Evolutionary conservation across 2,329 filamentous ascomycete genomes (phyloP).

Genomic region (Xenoacremonium recifei): DNA sequence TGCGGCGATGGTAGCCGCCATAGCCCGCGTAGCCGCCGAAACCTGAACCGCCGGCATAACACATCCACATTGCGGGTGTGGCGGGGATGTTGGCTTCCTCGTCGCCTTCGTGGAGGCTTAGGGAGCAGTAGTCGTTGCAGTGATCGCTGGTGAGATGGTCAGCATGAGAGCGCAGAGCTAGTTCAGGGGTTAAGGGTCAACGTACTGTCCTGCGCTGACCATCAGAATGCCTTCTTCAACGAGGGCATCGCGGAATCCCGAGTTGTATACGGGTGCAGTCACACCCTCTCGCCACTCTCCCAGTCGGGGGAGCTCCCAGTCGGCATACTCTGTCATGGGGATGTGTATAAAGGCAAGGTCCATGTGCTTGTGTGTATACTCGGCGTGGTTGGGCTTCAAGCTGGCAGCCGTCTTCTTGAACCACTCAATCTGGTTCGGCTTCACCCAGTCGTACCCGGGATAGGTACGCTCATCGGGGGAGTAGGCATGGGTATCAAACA

Average conservation of each 20-base stretch:
- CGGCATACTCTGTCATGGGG: slow-evolving; percentile 83
- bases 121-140: slow-evolving; percentile 92
- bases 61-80: slow-evolving; percentile 90
- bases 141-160: slow-evolving; percentile 64
- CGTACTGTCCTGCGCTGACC: slow-evolving; percentile 88
- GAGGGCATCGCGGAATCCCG: slow-evolving; percentile 87
- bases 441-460: slow-evolving; percentile 97
- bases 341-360: slow-evolving; percentile 98
- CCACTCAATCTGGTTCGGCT: slow-evolving; percentile 91
- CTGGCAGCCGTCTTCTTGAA: slow-evolving; percentile 76
- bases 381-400: slow-evolving; percentile 73
- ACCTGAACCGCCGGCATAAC: slow-evolving; percentile 87
- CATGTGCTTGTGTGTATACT: slow-evolving; percentile 91
- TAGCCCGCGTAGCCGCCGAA: slow-evolving; percentile 97
- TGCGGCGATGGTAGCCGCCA: slow-evolving; percentile 75
- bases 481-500: slow-evolving; percentile 91
- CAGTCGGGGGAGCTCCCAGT: slow-evolving; percentile 53
- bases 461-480: slow-evolving; percentile 85
- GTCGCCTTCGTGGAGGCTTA: slow-evolving; percentile 47
- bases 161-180: neutral
- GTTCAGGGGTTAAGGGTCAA: slow-evolving; percentile 19
- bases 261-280: slow-evolving; percentile 86
- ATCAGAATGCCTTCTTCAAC: slow-evolving; percentile 82
- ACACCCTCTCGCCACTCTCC: slow-evolving; percentile 80
- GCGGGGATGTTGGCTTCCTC: slow-evolving; percentile 55